Evolutionary conservation across 106 monocot species (phyloP), one percentile per base, ranked within the genome.

Genomic region (Posidonia australis): DNA sequence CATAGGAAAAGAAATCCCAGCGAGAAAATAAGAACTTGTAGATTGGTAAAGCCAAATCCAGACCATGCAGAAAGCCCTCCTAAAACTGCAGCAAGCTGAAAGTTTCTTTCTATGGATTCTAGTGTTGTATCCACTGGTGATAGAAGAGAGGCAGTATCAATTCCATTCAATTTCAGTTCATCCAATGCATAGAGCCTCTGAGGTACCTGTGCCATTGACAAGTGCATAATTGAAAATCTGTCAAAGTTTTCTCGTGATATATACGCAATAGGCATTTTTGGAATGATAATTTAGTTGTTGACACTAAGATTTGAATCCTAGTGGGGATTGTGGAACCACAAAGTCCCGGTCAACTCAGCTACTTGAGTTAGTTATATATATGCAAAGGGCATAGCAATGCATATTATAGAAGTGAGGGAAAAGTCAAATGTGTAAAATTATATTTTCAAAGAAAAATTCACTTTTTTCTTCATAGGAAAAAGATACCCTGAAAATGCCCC

Each of bases 121-220:
- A 92, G 64, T n/a, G 92, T 92, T 23, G 51, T 52, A 73, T 92
- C 87, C 41, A 78, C 82, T 3, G 92, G 92, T 44, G 87, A 84
- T 46, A 92, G 72, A 55, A 92, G 82, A 62, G 81, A 77, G 46
- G 79, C 61, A 47, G 84, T 74, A 67, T 92, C 71, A 9, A 92
- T 87, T 45, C 87, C 87, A 76, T 87, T 92, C 51, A 92, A 51
- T 79, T 92, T 92, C 79, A 92, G 55, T 68, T 92, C 92, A 61
- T 92, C 92, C 79, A 92, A 74, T 62, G 65, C 80, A 60, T 87
- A 87, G 0, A 87, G 73, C 61, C 87, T 92, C 60, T 80, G 82
- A 21, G 87, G 92, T 32, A 92, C 77, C 92, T 92, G 54, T 44
- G 11, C 14, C 16, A 60, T 31, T 29, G 19, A 6, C 17, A 32